Conservation (phyloP, 2,329 filamentous ascomycete genomes). For the Aphanocladium album region DNA sequence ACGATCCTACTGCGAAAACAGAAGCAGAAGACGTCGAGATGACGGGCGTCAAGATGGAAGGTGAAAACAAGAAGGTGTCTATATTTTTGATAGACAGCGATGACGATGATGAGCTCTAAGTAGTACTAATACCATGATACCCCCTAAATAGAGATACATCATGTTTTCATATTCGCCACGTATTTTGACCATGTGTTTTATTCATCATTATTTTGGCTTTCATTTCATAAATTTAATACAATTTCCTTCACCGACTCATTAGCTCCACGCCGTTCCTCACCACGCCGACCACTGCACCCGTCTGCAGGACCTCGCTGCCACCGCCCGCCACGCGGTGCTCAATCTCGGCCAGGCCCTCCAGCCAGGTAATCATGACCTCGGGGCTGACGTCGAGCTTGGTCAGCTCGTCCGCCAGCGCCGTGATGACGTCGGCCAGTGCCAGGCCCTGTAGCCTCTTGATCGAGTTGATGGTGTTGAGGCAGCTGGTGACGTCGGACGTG, state of each 20-base stretch:
- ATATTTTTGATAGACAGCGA: constrained; percentile 9
- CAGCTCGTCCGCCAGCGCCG: constrained; percentile 77
- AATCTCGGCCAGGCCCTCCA: constrained; percentile 85
- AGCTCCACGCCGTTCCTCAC: constrained; percentile 82
- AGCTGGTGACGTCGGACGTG: constrained; percentile 83
- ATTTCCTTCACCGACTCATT: constrained; percentile 29
- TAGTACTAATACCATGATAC: not conserved
- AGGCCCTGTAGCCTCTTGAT: constrained; percentile 82
- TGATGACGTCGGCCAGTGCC: constrained; percentile 90
- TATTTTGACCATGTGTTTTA: not conserved
- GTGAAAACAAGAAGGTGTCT: constrained; percentile 6
- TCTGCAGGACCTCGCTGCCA: constrained; percentile 82
- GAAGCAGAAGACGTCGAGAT: not conserved
- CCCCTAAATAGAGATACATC: not conserved
- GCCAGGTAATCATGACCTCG: constrained; percentile 84
- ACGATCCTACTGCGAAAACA: not conserved
- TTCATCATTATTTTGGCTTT: not conserved
- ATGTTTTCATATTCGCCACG: not conserved
- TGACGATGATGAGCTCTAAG: constrained; percentile 12
- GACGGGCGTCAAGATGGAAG: not conserved
- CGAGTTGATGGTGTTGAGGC: constrained; percentile 79
- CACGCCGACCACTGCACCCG: constrained; percentile 85
- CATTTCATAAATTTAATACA: constrained; percentile 6
- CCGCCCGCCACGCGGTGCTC: constrained; percentile 88
- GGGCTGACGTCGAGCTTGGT: constrained; percentile 76